Evolutionary conservation across 2,329 filamentous ascomycete species (phyloP).

Genomic region (Beauveria medogensis): DNA sequence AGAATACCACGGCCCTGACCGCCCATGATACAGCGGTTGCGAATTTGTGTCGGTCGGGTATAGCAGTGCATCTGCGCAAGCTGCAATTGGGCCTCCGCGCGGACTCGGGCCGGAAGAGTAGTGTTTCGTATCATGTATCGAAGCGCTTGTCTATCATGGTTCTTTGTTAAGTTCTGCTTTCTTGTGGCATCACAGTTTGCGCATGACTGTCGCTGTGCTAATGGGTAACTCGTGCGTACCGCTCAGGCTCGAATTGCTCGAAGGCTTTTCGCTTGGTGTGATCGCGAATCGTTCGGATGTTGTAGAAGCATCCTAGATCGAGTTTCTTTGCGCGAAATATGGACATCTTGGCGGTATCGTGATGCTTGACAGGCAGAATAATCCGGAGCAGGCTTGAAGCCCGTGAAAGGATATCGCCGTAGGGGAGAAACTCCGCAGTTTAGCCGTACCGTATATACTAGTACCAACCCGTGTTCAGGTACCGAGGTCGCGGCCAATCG

Average conservation of each 20-base stretch:
- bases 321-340: slow-evolving; percentile 88
- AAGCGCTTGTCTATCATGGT: slow-evolving; percentile 65
- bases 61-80: slow-evolving; percentile 94
- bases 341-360: slow-evolving; percentile 51
- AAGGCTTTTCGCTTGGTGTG: slow-evolving; percentile 95
- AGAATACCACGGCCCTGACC: slow-evolving; percentile 89
- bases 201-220: background rate
- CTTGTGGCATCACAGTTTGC: background rate
- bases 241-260: slow-evolving; percentile 76
- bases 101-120: slow-evolving; percentile 68
- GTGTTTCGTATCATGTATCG: slow-evolving; percentile 93
- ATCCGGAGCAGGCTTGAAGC: background rate
- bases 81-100: slow-evolving; percentile 88
- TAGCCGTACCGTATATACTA: background rate
- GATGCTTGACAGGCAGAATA: background rate
- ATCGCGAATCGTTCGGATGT: slow-evolving; percentile 81
- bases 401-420: background rate
- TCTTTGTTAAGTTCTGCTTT: background rate
- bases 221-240: slow-evolving; percentile 43
- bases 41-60: slow-evolving; percentile 86
- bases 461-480: too few species aligned
- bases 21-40: slow-evolving; percentile 85
- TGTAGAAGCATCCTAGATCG: slow-evolving; percentile 81
- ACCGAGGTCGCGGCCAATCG: background rate
- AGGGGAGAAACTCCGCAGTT: background rate